A percentile compares a stretch with the other conserved stretches of the same genome.
These are phyloP conservation scores for Lichtheimia ramosa DNA, from an alignment of 371 early-diverging fungal species.

Conservation along the genomic window DNA sequence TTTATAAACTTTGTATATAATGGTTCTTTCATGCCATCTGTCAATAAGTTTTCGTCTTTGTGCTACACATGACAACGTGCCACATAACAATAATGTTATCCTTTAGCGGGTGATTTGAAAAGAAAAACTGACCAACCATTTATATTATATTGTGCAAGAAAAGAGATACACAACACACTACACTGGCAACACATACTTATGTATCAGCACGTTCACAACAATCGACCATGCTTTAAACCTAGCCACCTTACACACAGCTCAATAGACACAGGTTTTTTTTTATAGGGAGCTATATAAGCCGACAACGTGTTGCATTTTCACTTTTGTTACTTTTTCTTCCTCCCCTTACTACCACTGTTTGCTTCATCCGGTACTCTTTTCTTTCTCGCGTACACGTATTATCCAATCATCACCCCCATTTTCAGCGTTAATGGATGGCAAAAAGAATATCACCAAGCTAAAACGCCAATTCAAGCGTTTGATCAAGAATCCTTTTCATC, in stretches of 20 bases:
- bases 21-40: not conserved
- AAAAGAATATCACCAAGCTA: too few species aligned
- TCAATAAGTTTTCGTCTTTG: conserved; percentile 4
- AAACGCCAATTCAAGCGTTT: too few species aligned
- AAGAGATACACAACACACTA: not conserved
- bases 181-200: not conserved
- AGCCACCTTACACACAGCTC: too few species aligned
- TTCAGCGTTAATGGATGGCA: too few species aligned
- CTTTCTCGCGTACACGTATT: too few species aligned
- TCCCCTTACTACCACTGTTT: too few species aligned
- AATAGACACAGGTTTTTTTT: too few species aligned
- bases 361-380: too few species aligned
- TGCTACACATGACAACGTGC: conserved; percentile 16
- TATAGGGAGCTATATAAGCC: too few species aligned
- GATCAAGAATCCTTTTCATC: not conserved
- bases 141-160: not conserved
- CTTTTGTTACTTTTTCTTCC: too few species aligned
- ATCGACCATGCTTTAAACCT: not conserved
- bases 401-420: too few species aligned
- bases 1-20: not conserved
- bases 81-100: conserved; percentile 5
- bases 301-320: too few species aligned
- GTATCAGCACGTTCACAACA: not conserved
- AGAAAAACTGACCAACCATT: not conserved
- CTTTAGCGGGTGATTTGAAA: conserved; percentile 4